Percentiles rank a stretch among this genome's conserved stretches.
These are phyloP conservation scores for Kuraishia cidri DNA, from an alignment of 805 yeast species.

Conservation along the genomic window DNA sequence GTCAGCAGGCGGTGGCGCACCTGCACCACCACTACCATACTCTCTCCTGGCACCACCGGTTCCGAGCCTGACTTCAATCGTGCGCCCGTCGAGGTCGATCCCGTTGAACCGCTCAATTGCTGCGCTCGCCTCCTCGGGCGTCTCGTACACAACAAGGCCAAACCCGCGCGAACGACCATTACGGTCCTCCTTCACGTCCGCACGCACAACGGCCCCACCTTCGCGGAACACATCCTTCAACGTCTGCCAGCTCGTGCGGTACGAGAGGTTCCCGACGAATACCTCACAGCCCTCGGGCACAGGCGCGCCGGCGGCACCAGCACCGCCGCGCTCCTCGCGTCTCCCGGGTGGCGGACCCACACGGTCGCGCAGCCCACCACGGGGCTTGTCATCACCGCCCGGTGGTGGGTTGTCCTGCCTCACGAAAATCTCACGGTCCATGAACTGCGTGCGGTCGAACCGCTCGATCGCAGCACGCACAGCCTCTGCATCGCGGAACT, in stretches of 20 bases:
- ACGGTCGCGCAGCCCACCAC: conserved; percentile 18
- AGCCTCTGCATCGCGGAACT: conserved; percentile 54
- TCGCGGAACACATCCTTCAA: conserved; percentile 76
- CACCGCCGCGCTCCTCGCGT: conserved; percentile 6
- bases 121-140: conserved; percentile 55
- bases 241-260: conserved; percentile 73
- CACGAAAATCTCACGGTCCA: conserved; percentile 78
- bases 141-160: conserved; percentile 70
- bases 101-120: conserved; percentile 71
- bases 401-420: conserved; percentile 91
- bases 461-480: conserved; percentile 65
- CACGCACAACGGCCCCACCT: conserved; percentile 72
- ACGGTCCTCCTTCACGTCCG: conserved; percentile 61
- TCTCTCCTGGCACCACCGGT: conserved; percentile 17
- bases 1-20: conserved; percentile 8
- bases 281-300: conserved; percentile 37
- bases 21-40: neutral
- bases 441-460: conserved; percentile 54
- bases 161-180: conserved; percentile 79
- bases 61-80: conserved; percentile 75
- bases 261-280: conserved; percentile 79
- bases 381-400: conserved; percentile 20
- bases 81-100: conserved; percentile 65
- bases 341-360: conserved; percentile 9
- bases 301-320: no score